These are phyloP conservation scores for Phytophthora sp. DNA, from an alignment of 352 stramenopile species.

Conservation along the genomic window DNA sequence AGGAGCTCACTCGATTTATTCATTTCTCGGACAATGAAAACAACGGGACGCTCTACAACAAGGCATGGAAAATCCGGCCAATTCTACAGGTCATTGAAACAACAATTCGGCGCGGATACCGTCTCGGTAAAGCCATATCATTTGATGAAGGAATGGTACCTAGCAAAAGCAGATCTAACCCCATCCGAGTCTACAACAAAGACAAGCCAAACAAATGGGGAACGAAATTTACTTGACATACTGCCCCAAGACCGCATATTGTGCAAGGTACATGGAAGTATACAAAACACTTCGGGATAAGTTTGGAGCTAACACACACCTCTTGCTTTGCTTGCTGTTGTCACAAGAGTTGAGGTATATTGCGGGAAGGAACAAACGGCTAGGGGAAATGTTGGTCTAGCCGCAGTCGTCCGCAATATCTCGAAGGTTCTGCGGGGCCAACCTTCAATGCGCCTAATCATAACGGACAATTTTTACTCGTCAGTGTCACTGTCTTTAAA, in stretches of 20 bases:
- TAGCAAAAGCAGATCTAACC: constrained; percentile 23
- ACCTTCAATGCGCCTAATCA: constrained; percentile 1
- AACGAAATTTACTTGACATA: constrained; percentile 34
- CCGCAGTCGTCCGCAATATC: constrained; percentile 18
- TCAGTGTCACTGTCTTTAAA: constrained; percentile 11
- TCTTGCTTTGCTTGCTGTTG: too few relatives aligned
- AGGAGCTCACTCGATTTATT: constrained; percentile 12
- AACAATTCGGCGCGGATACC: constrained; percentile 20
- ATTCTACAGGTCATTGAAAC: constrained; percentile 22
- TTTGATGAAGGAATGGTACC: constrained; percentile 38
- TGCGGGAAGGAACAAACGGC: too few relatives aligned
- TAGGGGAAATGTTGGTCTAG: neutral
- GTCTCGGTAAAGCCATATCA: constrained; percentile 15
- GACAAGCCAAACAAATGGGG: constrained; percentile 31
- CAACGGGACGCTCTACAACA: neutral
- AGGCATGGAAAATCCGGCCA: constrained; percentile 24
- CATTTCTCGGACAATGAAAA: constrained; percentile 29
- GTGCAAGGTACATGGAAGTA: too few relatives aligned
- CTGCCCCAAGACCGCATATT: constrained; percentile 18
- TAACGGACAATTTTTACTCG: constrained; percentile 26
- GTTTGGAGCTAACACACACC: too few relatives aligned
- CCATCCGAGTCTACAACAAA: constrained; percentile 23
- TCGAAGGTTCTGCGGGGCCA: constrained; percentile 14
- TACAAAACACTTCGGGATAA: too few relatives aligned
- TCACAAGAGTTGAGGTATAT: too few relatives aligned